phyloP scores from a whole-genome alignment of 2,329 filamentous ascomycete species.

The Zasmidium cellare region DNA sequence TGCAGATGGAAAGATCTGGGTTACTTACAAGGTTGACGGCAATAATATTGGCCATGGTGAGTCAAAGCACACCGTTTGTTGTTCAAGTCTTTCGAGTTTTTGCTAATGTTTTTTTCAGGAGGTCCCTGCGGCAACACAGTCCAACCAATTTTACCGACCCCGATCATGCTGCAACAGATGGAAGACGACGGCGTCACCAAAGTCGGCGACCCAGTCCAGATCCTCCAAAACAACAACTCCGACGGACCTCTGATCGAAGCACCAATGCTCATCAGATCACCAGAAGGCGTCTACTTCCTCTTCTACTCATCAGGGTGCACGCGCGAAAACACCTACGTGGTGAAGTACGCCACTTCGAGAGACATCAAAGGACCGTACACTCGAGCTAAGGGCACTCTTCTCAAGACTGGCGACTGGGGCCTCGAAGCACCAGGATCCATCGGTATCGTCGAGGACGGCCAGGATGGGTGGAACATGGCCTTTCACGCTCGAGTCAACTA shows the following conservation, averaged over 20 bases:
- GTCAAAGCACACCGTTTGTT: too few species aligned
- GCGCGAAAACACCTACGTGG: constrained; percentile 28
- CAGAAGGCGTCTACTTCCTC: constrained; percentile 35
- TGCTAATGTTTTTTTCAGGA: background rate
- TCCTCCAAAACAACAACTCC: constrained; percentile 29
- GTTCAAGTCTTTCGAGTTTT: too few species aligned
- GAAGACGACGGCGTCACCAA: constrained; percentile 29
- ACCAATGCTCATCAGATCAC: constrained; percentile 29
- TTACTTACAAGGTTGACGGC: constrained; percentile 38
- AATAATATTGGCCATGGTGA: constrained; percentile 31
- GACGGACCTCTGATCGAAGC: constrained; percentile 40
- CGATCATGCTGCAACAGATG: constrained; percentile 37
- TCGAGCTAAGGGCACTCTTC: constrained; percentile 25
- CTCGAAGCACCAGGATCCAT: constrained; percentile 35
- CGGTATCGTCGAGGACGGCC: constrained; percentile 24
- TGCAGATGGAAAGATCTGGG: constrained; percentile 29
- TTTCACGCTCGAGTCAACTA: constrained; percentile 34
- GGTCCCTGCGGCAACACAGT: constrained; percentile 34
- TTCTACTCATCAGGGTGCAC: constrained; percentile 40
- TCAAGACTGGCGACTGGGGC: constrained; percentile 32
- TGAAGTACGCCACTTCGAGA: constrained; percentile 35
- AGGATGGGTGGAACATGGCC: constrained; percentile 29
- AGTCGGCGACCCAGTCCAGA: constrained; percentile 22
- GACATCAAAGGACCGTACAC: constrained; percentile 33
- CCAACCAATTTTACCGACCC: constrained; percentile 27